Conservation (phyloP, 1,139 yeast genomes). For the Schwanniomyces etchellsii region DNA sequence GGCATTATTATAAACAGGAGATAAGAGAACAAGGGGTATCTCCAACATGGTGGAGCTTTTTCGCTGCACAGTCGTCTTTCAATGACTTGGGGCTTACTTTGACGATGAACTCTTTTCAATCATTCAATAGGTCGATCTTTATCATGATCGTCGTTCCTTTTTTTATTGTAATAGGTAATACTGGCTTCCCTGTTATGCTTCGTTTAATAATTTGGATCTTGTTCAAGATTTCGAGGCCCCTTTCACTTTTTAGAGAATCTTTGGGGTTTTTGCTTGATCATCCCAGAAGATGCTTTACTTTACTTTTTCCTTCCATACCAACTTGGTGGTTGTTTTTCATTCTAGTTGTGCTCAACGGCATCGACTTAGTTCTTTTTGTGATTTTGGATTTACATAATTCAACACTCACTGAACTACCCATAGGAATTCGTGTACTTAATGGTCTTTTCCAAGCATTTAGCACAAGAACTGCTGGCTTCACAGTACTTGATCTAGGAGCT, state of each 20-base stretch:
- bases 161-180: slow-evolving; percentile 83
- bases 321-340: slow-evolving; percentile 92
- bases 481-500: slow-evolving; percentile 59
- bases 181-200: slow-evolving; percentile 83
- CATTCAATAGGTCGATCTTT: slow-evolving; percentile 60
- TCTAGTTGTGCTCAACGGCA: slow-evolving; percentile 61
- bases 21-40: slow-evolving; percentile 53
- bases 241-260: slow-evolving; percentile 67
- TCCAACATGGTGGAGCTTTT: slow-evolving; percentile 91
- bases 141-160: slow-evolving; percentile 58
- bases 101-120: slow-evolving; percentile 70
- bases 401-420: slow-evolving; percentile 45
- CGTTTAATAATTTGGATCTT: slow-evolving; percentile 78
- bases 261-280: slow-evolving; percentile 85
- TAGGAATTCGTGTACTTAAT: slow-evolving; percentile 65
- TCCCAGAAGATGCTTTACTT: slow-evolving; percentile 94
- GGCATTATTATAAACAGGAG: slow-evolving; percentile 33
- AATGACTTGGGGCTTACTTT: slow-evolving; percentile 81
- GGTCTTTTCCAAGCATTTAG: slow-evolving; percentile 90
- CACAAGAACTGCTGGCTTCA: slow-evolving; percentile 91
- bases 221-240: slow-evolving; percentile 61
- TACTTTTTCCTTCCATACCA: slow-evolving; percentile 84
- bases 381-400: slow-evolving; percentile 62
- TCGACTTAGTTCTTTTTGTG: slow-evolving; percentile 76
- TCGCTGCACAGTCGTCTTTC: slow-evolving; percentile 71